These are phyloP conservation scores for Diplodia scrobiculata DNA, from an alignment of 2,329 filamentous ascomycete species.

Conservation along the genomic window DNA sequence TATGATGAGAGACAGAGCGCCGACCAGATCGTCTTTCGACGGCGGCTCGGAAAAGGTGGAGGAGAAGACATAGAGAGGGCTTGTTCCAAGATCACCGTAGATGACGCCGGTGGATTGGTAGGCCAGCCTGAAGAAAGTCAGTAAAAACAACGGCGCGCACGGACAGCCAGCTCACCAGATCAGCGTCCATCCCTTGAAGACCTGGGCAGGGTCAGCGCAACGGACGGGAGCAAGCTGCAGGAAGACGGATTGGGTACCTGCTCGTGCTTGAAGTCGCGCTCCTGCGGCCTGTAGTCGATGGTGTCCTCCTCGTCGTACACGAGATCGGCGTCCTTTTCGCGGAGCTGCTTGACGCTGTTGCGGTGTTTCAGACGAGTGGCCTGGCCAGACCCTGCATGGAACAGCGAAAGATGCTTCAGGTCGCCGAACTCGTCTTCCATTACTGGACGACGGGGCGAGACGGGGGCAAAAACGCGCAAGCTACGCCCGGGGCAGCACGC, in stretches of 20 bases:
- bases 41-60: constrained; percentile 65
- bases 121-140: constrained; percentile 51
- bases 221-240: not conserved
- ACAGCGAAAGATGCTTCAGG: constrained; percentile 18
- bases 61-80: constrained; percentile 70
- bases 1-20: constrained; percentile 67
- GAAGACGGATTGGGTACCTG: constrained; percentile 21
- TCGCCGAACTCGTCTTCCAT: constrained; percentile 23
- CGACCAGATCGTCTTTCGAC: constrained; percentile 61
- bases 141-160: constrained; percentile 31
- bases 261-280: constrained; percentile 31
- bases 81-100: constrained; percentile 69
- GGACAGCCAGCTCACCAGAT: constrained; percentile 21
- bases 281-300: constrained; percentile 24
- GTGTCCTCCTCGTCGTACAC: constrained; percentile 30
- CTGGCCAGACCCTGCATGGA: constrained; percentile 13
- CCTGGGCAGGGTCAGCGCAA: constrained; percentile 12
- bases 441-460: constrained; percentile 8
- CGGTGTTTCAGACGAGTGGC: constrained; percentile 24
- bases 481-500: constrained; percentile 10
- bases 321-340: constrained; percentile 29
- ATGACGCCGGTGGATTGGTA: constrained; percentile 69
- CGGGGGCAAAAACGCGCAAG: constrained; percentile 14
- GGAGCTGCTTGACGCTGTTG: not conserved
- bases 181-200: constrained; percentile 31